These are phyloP conservation scores for Lithospermum erythrorhizon DNA, from an alignment of 257 asterid species.

Conservation along the genomic window DNA sequence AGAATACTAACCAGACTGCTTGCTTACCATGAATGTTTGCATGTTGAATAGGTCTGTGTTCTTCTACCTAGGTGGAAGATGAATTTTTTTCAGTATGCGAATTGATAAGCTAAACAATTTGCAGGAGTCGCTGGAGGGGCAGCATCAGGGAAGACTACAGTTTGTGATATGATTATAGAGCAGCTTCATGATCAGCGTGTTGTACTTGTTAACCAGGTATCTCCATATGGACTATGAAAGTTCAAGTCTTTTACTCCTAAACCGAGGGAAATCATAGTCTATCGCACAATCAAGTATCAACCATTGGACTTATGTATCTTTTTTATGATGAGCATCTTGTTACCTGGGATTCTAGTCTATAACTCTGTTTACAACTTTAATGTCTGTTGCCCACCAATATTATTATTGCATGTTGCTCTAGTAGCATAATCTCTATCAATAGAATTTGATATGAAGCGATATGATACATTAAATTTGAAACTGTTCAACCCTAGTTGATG, in stretches of 20 bases:
- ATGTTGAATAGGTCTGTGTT: background rate
- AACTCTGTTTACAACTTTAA: background rate
- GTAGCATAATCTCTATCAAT: too few relatives aligned
- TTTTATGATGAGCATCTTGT: background rate
- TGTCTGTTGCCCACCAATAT: background rate
- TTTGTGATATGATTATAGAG: conserved; percentile 93
- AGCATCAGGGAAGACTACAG: conserved; percentile 97
- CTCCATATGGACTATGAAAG: background rate
- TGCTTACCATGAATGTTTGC: background rate
- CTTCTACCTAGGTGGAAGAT: background rate
- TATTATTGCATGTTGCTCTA: background rate
- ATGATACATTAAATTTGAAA: background rate
- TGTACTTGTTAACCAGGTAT: conserved; percentile 93
- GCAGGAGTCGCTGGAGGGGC: conserved; percentile 99
- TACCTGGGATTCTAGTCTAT: background rate
- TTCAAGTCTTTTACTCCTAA: background rate
- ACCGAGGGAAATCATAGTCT: background rate
- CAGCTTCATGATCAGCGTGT: conserved; percentile 98
- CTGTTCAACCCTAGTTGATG: background rate
- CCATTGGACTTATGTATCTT: background rate
- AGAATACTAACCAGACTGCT: background rate
- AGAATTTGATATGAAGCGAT: background rate
- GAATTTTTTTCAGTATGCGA: background rate
- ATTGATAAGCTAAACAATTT: too few relatives aligned
- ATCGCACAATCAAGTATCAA: too few relatives aligned